phyloP scores from a whole-genome alignment of 805 yeast species.

The Ogataea methylovora region DNA sequence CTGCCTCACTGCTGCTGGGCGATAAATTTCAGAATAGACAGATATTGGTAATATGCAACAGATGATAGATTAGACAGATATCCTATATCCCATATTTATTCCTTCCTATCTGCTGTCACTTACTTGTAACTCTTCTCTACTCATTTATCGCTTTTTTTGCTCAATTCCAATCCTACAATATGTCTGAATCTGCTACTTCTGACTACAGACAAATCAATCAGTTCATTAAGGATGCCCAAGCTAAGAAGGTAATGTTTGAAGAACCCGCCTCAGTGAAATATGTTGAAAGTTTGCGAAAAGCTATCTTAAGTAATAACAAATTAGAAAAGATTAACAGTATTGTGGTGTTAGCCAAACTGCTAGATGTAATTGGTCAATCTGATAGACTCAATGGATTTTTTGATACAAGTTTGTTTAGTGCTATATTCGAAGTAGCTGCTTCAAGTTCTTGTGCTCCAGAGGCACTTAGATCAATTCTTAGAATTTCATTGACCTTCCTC shows the following conservation, averaged over 20 bases:
- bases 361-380: conserved; percentile 37
- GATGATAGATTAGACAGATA: no score
- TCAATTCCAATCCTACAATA: not conserved
- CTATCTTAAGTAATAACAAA: conserved; percentile 38
- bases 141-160: no score
- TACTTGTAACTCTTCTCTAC: no score
- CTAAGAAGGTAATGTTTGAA: conserved; percentile 12
- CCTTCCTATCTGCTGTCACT: no score
- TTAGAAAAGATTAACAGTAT: conserved; percentile 46
- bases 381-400: conserved; percentile 13
- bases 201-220: conserved; percentile 20
- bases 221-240: conserved; percentile 16
- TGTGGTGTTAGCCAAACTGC: conserved; percentile 43
- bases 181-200: conserved; percentile 5
- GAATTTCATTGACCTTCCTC: conserved; percentile 29
- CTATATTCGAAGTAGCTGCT: conserved; percentile 15
- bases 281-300: conserved; percentile 23
- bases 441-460: conserved; percentile 14
- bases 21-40: no score
- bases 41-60: no score
- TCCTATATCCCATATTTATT: no score
- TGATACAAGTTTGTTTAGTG: conserved; percentile 16
- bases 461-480: conserved; percentile 15
- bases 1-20: no score
- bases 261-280: conserved; percentile 13